phyloP scores from a whole-genome alignment of 2,329 filamentous ascomycete genomes.

The Ophiosphaerella herpotricha region DNA sequence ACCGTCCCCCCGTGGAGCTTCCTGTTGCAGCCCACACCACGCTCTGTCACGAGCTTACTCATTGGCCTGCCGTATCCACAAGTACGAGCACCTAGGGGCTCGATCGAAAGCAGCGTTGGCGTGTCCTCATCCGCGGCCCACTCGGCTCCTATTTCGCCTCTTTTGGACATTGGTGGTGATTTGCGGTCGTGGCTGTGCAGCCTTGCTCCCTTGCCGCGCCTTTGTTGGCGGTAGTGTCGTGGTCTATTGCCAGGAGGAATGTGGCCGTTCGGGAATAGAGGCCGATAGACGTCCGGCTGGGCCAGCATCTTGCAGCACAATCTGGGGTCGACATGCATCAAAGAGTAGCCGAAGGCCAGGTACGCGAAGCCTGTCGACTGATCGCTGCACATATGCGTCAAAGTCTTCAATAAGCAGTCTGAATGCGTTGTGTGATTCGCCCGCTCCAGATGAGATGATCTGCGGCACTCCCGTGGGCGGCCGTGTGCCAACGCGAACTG shows the following conservation, averaged over 20 bases:
- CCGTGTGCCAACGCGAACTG: no score
- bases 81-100: constrained; percentile 15
- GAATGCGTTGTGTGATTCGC: no score
- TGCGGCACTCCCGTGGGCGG: no score
- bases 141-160: constrained; percentile 16
- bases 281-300: constrained; percentile 9
- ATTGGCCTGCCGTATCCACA: constrained; percentile 21
- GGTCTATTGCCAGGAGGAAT: constrained; percentile 8
- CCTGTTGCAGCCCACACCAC: constrained; percentile 17
- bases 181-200: constrained; percentile 14
- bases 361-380: background rate
- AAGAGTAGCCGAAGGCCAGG: constrained; percentile 1
- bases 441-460: no score
- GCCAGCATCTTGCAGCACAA: constrained; percentile 8
- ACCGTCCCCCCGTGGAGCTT: constrained; percentile 4
- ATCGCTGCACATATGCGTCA: background rate
- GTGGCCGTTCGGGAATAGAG: constrained; percentile 11
- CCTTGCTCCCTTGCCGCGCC: constrained; percentile 16
- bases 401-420: background rate
- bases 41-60: constrained; percentile 19
- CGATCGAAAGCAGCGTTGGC: constrained; percentile 23
- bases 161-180: constrained; percentile 23
- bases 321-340: background rate
- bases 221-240: constrained; percentile 7
- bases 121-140: constrained; percentile 5